Evolutionary conservation across 805 yeast species (phyloP).

Genomic region (Lipomyces starkeyi): DNA sequence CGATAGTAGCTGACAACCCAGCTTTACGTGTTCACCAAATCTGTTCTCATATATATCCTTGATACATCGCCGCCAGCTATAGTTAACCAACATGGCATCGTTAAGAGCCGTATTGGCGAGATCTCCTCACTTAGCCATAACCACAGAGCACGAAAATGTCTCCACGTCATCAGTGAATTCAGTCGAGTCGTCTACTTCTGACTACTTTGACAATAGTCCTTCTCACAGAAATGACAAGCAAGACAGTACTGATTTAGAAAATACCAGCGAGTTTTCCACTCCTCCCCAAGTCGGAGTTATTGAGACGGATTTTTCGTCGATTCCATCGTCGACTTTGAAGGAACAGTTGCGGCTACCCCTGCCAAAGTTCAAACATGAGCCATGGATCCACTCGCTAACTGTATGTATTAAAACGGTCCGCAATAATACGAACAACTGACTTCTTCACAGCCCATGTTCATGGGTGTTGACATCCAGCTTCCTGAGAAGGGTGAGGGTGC

Average conservation of each 20-base stretch:
- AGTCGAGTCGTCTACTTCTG: neutral
- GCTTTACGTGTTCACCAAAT: too few species aligned
- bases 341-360: conserved; percentile 18
- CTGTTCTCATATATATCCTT: too few species aligned
- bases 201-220: neutral
- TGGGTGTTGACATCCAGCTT: conserved; percentile 31
- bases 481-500: conserved; percentile 16
- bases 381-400: conserved; percentile 30
- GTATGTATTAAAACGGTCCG: neutral
- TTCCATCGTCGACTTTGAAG: conserved; percentile 17
- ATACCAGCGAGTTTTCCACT: neutral
- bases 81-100: neutral
- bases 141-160: neutral
- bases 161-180: neutral
- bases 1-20: too few species aligned
- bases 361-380: conserved; percentile 26
- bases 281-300: neutral
- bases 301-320: conserved; percentile 18
- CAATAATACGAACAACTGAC: neutral
- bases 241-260: too few species aligned
- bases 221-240: neutral
- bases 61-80: too few species aligned
- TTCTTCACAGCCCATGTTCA: conserved; percentile 29
- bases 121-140: neutral
- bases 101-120: neutral